Base-by-base conservation (phyloP, 2,329 filamentous ascomycete species). In the Dryadomyces sulphureus region DNA sequence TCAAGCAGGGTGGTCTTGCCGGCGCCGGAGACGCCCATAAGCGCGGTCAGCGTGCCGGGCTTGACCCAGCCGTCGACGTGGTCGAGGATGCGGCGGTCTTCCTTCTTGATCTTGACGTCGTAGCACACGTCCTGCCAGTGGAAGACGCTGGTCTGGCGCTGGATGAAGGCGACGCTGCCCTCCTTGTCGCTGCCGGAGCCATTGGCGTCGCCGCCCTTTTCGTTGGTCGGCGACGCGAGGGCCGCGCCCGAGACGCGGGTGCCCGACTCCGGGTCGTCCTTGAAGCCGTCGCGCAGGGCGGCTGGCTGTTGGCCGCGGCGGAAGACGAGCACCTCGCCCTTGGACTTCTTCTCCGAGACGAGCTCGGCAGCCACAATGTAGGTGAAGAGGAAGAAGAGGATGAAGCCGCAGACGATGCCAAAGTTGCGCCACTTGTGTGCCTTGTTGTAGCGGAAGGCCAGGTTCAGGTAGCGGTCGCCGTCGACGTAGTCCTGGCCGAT, bases 51-150 rank as follows among this genome's bases (percentile, higher is more conserved):
- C 17, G 86, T 94, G 51, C 89, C 89, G 4, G 89, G 88, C 62
- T 93, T 92, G 49, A 94, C 87, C 84, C 86, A 94, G 27, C 89
- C 89, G 57, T 93, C 84, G 16, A 94, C 84, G 52, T 92, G 70
- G 55, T 94, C 81, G 49, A 95, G 67, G 56, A 95, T 84, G 41
- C 81, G 77, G n/a, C 87, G 75, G 1, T 71, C 66, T 55, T 90
- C 78, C 9, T 69, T 69, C 68, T 93, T 93, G 64, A 94, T 89
- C 62, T 85, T 82, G 61, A 79, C 68, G 48, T 79, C 71, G 55
- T 75, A 94, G 64, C 81, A 88, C 3, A 94, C 81, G 54, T 90
- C 73, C 53, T 81, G 74, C 87, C 87, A 94, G 57, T 88, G 84
- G 69, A 93, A 93, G 50, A 89, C 77, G 17, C 84, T 83, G 5